Conservation (phyloP, 805 yeast species). For the Blastobotrys peoriensis region DNA sequence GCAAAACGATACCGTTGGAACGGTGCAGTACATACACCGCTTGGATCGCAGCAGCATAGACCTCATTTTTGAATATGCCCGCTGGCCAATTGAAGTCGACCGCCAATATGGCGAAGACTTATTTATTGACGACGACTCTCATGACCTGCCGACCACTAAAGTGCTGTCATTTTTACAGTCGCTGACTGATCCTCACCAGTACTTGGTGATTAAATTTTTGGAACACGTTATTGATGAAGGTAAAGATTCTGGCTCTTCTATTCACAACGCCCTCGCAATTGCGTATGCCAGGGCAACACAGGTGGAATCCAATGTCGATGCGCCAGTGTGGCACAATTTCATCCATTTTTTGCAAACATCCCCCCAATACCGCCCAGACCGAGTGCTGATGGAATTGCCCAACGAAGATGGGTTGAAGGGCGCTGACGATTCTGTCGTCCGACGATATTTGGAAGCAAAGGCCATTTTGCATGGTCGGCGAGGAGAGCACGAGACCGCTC, state of each 20-base stretch:
- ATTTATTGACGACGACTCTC: constrained; percentile 62
- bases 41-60: constrained; percentile 36
- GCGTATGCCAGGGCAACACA: constrained; percentile 36
- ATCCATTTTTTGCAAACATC: constrained; percentile 32
- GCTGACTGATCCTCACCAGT: constrained; percentile 18
- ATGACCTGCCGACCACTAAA: constrained; percentile 46
- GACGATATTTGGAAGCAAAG: constrained; percentile 36
- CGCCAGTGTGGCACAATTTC: constrained; percentile 28
- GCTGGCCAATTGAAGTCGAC: constrained; percentile 42
- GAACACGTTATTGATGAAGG: constrained; percentile 43
- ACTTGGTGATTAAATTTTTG: constrained; percentile 42
- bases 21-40: constrained; percentile 18
- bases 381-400: constrained; percentile 29
- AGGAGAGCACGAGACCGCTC: constrained; percentile 55
- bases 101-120: constrained; percentile 40
- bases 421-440: not conserved
- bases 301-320: constrained; percentile 17
- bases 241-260: constrained; percentile 32
- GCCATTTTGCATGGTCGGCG: constrained; percentile 54
- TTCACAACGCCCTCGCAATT: constrained; percentile 42
- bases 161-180: constrained; percentile 48
- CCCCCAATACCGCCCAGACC: constrained; percentile 35
- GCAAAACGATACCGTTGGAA: constrained; percentile 26
- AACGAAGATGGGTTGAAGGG: constrained; percentile 13
- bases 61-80: constrained; percentile 51